Evolutionary conservation across 177 flowering plant genomes (phyloP), one percentile per base, ranked within the genome.

Genomic region (Vitis hybrid): DNA sequence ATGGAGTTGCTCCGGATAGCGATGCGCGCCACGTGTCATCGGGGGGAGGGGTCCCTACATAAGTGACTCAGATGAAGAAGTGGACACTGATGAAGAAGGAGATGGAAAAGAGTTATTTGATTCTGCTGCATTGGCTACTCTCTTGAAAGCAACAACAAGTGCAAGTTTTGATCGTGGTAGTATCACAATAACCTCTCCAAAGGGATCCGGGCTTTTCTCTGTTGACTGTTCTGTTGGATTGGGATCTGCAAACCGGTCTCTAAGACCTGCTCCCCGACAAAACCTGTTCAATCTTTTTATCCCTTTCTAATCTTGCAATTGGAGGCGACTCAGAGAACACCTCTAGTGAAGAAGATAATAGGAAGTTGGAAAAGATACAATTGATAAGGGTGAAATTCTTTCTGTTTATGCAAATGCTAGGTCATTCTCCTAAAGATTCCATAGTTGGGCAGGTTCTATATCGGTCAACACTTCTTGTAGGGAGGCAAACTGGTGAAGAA

Each of bases 51-150:
- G 24, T 21, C 24, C 24, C 24, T 21, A 21, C 24, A 21, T 21
- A 21, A 21, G 24, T 21, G 24, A 21, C 24, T 21, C 24, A 21
- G 24, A 21, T 21, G 24, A 21, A 21, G 24, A 21, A 21, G 24
- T 21, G 24, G 24, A 21, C 24, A 21, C 24, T 21, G 24, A 21
- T 21, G 24, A 21, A 63, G 97, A 90, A 50, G 89, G 80, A 27
- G 91, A 82, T 14, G 94, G 88, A 18, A 85, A 87, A 64, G 90
- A 90, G 78, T 61, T 93, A 52, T 90, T 93, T 82, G 97, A 93
- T 79, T 85, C 97, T 68, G 88, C 94, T 70, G 90, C 97, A 49
- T 80, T 96, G 83, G 87, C 97, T 69, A 97, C 97, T 67, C 88
- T 96, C 24, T 68, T 93, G 79, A 93, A 92, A 85, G 99, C 98